Percentiles rank a stretch among this genome's conserved stretches.
phyloP scores from a whole-genome alignment of 1,284 basidiomycete species.

The Ustilago bromivora region DNA sequence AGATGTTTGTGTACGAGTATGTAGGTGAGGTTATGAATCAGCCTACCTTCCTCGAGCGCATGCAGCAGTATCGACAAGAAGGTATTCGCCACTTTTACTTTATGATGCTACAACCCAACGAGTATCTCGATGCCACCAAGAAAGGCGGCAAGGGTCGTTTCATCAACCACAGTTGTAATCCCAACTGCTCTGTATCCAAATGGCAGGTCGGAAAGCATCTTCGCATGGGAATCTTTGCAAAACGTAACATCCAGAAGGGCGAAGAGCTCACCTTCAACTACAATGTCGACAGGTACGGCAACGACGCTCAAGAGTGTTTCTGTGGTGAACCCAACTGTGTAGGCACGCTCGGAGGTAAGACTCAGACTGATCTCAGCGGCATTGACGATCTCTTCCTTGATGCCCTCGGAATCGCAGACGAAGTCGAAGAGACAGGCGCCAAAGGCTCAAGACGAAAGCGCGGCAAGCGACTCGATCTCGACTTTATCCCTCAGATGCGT shows the following conservation, averaged over 20 bases:
- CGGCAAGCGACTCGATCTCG: slow-evolving; percentile 90
- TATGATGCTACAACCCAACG: slow-evolving; percentile 99
- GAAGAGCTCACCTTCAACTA: slow-evolving; percentile 99
- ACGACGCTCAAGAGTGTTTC: slow-evolving; percentile 94
- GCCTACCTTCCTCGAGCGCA: slow-evolving; percentile 87
- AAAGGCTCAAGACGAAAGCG: slow-evolving; percentile 92
- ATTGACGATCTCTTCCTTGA: slow-evolving; percentile 97
- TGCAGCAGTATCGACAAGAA: slow-evolving; percentile 91
- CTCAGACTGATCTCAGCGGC: slow-evolving; percentile 90
- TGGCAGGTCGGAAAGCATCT: slow-evolving; percentile 94
- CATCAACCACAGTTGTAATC: slow-evolving; percentile 97
- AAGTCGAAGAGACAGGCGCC: slow-evolving; percentile 80
- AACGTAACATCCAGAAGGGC: slow-evolving; percentile 80
- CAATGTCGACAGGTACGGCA: slow-evolving; percentile 98
- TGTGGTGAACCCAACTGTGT: slow-evolving; percentile 97
- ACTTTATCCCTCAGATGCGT: slow-evolving; percentile 80
- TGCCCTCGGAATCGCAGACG: slow-evolving; percentile 94
- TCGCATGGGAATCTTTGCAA: slow-evolving; percentile 98
- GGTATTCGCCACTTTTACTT: slow-evolving; percentile 98
- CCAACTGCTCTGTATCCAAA: slow-evolving; percentile 98
- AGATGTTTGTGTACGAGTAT: slow-evolving; percentile 96
- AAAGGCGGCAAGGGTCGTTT: slow-evolving; percentile 95
- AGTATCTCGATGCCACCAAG: slow-evolving; percentile 99
- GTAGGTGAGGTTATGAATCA: slow-evolving; percentile 95
- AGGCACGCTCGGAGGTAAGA: slow-evolving; percentile 96